These are phyloP conservation scores for Phytophthora podocarpi DNA, from an alignment of 352 stramenopile genomes.

Conservation along the genomic window DNA sequence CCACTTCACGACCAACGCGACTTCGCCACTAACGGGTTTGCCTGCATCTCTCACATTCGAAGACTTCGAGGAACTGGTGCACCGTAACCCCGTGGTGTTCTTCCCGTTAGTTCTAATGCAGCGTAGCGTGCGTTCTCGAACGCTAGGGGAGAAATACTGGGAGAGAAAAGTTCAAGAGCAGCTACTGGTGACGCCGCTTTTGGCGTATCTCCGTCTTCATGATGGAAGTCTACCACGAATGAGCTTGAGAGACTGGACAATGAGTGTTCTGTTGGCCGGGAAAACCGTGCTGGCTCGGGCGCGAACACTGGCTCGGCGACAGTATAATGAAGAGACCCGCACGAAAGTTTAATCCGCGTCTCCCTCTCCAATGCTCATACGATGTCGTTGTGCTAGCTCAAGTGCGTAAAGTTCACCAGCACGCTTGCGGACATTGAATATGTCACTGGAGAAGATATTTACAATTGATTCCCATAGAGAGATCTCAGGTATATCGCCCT, in stretches of 20 bases:
- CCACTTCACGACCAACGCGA: conserved; percentile 36
- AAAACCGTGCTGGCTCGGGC: conserved; percentile 36
- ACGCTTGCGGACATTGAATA: conserved; percentile 53
- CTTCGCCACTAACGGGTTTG: conserved; percentile 23
- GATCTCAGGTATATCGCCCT: conserved; percentile 49
- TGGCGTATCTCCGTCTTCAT: conserved; percentile 48
- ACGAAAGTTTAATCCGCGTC: conserved; percentile 19
- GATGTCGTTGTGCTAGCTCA: conserved; percentile 43
- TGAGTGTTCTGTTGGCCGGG: conserved; percentile 32
- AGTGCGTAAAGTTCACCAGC: conserved; percentile 50
- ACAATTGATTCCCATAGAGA: conserved; percentile 43
- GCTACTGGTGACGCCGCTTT: conserved; percentile 32
- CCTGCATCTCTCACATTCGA: conserved; percentile 41
- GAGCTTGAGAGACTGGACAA: conserved; percentile 41
- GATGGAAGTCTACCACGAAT: conserved; percentile 43
- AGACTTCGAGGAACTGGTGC: conserved; percentile 58
- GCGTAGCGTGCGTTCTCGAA: conserved; percentile 41
- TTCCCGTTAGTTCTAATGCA: conserved; percentile 61
- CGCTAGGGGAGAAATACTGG: conserved; percentile 58
- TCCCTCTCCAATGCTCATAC: conserved; percentile 18
- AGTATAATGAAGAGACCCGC: conserved; percentile 34
- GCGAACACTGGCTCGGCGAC: conserved; percentile 36
- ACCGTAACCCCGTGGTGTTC: conserved; percentile 54
- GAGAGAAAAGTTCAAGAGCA: conserved; percentile 51
- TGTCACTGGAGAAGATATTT: conserved; percentile 54